These are phyloP conservation scores for Elsinoe fawcettii DNA, from an alignment of 2,329 filamentous ascomycete genomes.

Conservation along the genomic window DNA sequence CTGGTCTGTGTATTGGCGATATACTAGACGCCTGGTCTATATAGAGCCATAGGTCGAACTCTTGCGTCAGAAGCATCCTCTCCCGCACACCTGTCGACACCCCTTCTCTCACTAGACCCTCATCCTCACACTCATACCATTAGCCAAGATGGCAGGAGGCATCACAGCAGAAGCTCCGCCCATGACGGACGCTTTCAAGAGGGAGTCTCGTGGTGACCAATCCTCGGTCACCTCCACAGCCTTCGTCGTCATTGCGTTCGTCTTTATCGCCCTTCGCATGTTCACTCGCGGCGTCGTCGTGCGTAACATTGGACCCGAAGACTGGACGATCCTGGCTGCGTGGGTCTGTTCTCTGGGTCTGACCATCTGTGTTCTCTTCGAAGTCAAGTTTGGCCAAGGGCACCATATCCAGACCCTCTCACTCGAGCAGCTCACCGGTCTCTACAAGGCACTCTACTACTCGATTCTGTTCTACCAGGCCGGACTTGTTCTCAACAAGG, in stretches of 20 bases:
- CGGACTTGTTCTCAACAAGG: conserved; percentile 34
- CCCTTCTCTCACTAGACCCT: background rate
- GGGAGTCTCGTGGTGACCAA: conserved; percentile 6
- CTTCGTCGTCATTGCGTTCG: conserved; percentile 16
- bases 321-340: conserved; percentile 15
- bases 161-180: background rate
- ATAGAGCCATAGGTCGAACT: background rate
- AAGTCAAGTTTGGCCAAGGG: conserved; percentile 17
- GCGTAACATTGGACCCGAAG: conserved; percentile 17
- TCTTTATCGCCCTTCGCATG: conserved; percentile 15
- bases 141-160: background rate
- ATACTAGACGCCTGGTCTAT: background rate
- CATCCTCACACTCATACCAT: background rate
- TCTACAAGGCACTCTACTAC: conserved; percentile 12
- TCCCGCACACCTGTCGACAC: background rate
- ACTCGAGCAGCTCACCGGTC: background rate
- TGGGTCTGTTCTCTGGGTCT: conserved; percentile 15
- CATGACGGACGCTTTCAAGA: background rate
- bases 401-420: conserved; percentile 12
- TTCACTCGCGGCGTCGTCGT: conserved; percentile 17
- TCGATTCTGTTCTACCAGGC: conserved; percentile 28
- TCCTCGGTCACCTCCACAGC: conserved; percentile 14
- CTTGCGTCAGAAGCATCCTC: background rate
- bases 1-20: background rate
- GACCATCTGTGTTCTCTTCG: conserved; percentile 17